Base-by-base conservation (phyloP, 192 early-diverging fungal species). In the Chytriomyces sp. region DNA sequence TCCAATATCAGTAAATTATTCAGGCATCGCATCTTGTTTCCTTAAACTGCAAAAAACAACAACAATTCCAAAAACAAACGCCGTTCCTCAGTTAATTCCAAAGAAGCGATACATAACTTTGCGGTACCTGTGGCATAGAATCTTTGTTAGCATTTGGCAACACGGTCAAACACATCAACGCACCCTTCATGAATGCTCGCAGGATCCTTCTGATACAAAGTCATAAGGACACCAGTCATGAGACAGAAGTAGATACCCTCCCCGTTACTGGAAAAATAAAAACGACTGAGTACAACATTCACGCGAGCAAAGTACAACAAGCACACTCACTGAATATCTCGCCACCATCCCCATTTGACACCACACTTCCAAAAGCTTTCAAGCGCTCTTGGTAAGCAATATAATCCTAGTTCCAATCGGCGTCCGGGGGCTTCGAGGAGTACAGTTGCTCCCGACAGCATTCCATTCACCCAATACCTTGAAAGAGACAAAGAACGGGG, bases 61-160 rank as follows among this genome's bases (percentile, higher is more conserved):
- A 35, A 35, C 35, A 35, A 35, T 35, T 35, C 35, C 35, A 35
- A 35, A 35, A 35, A 35, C 2, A 35, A 35, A 35, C 28, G 28
- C 35, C 63, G 24, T 23, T 16, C 10, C n/a, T 73, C 45, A 95
- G 68, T 94, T 94, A 57, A 86, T 84, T 28, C 94, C 94, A 82
- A 95, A 93, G 63, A 94, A 85, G 7, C 94, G 87, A 13, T 88
- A 89, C 82, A 95, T 83, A n/a, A 93, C 85, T 50, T 89, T 92
- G 44, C 90, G 91, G 72, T 95, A 95, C n/a, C 82, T 77, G 59
- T 6, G 46, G 13, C 5, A 64, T 18, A 24, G 28, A 50, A 50
- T 11, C 48, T n/a, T 9, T 45, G 1, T n/a, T 61, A 60, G 10
- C 26, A 48, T 61, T 9, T 35, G 26, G 18, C 13, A 71, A 24